Base-by-base conservation (phyloP, 1,139 yeast genomes). In the Hansenula sp. region DNA sequence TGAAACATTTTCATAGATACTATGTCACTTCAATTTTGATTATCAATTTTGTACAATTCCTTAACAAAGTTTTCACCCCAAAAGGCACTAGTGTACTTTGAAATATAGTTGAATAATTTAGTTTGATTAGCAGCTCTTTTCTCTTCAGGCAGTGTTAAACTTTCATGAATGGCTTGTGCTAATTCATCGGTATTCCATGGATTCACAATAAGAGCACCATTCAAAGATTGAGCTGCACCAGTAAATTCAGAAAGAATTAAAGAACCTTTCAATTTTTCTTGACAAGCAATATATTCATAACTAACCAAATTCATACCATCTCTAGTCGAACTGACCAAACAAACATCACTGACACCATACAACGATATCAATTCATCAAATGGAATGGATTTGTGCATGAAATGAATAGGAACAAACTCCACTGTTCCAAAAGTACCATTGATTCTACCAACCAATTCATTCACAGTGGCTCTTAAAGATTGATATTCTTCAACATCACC, bases 401-500 rank as follows among this genome's bases (percentile, higher is more conserved):
- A 92, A 66, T 92, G 99, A 51, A 92, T 92, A 6, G 99, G 98
- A 11, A 90, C 96, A 67, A 92, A 94, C 62, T 94, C 98, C 32
- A 92, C 89, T 1, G 97, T 89, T 44, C 99, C 98, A 58, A 88
- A 94, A 53, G 81, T 79, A 29, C 99, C 99, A 61, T 94, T 94
- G 56, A 94, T 90, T 56, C 98, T 74, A 19, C 99, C 98, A 33
- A 94, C 97, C 38, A 94, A 72, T 64, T 94, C 98, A 60, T 92
- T 94, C 17, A 94, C 97, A 8, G 88, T 89, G 5, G 97, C 89
- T 47, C 98, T 75, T 51, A 94, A 69, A 55, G 88, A 84, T 60
- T 92, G 98, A 62, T 94, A 94, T 61, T 94, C 99, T 64, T 94
- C 98, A 22, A 94, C 99, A 55, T 92, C 98, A 37, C 96, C 97